Conservation (phyloP, 2,329 filamentous ascomycete genomes). For the Kalaharituber pfeilii region DNA sequence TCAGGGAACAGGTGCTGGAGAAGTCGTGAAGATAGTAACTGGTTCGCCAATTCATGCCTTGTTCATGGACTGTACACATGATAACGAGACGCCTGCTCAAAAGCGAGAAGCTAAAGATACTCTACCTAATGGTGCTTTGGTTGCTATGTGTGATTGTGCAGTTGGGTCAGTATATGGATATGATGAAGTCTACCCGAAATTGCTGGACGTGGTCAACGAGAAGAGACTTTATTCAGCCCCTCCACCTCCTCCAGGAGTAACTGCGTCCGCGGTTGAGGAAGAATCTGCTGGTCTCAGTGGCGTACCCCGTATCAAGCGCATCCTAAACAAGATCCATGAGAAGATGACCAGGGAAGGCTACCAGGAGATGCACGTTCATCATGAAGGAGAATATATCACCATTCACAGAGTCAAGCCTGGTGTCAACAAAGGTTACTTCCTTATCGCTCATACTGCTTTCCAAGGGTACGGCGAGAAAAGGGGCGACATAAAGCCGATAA, state of each 20-base stretch:
- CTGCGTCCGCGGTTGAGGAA: constrained; percentile 41
- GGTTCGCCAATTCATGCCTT: constrained; percentile 79
- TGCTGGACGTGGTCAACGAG: constrained; percentile 87
- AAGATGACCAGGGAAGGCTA: constrained; percentile 92
- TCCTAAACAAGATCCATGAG: constrained; percentile 86
- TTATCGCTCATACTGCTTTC: constrained; percentile 92
- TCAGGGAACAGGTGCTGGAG: constrained; percentile 7
- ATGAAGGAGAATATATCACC: constrained; percentile 90
- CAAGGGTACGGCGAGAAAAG: constrained; percentile 55
- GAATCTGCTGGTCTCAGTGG: constrained; percentile 31
- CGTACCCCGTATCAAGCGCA: constrained; percentile 77
- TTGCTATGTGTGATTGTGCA: constrained; percentile 88
- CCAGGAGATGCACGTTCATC: constrained; percentile 88
- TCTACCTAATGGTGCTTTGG: constrained; percentile 78
- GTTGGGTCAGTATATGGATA: constrained; percentile 96
- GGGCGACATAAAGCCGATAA: constrained; percentile 59
- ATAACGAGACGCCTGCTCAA: constrained; percentile 91
- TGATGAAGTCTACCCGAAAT: constrained; percentile 83
- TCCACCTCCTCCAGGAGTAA: constrained; percentile 35
- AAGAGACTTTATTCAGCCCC: constrained; percentile 49
- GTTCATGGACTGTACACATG: constrained; percentile 98
- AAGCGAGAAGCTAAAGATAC: constrained; percentile 90
- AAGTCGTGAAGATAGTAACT: constrained; percentile 40
- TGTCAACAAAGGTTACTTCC: constrained; percentile 81
- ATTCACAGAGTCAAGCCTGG: constrained; percentile 88